A percentile compares a stretch with the other conserved stretches of the same genome.
These are phyloP conservation scores for Capillidium rhysosporum DNA, from an alignment of 371 early-diverging fungal genomes.

Conservation along the genomic window DNA sequence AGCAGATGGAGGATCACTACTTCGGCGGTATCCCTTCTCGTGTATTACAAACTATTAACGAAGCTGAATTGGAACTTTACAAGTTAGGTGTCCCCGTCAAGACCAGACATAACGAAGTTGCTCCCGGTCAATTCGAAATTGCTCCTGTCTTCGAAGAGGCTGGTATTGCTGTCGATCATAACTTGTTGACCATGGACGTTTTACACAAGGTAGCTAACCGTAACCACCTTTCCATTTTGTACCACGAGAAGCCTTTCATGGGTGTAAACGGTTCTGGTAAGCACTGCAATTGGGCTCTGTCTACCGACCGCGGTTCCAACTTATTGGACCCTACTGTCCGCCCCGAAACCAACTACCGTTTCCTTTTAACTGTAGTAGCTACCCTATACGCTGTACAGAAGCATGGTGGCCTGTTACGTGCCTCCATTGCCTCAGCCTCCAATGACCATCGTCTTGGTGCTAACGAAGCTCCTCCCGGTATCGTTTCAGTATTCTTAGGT, in stretches of 20 bases:
- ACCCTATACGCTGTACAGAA: slow-evolving; percentile 74
- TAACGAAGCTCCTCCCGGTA: slow-evolving; percentile 94
- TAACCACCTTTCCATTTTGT: slow-evolving; percentile 87
- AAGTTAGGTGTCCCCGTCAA: slow-evolving; percentile 93
- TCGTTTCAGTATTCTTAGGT: slow-evolving; percentile 91
- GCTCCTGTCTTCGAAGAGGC: slow-evolving; percentile 96
- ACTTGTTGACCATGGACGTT: slow-evolving; percentile 91
- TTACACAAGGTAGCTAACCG: slow-evolving; percentile 91
- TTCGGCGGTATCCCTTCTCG: slow-evolving; percentile 92
- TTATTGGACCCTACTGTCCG: slow-evolving; percentile 79
- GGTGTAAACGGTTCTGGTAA: slow-evolving; percentile 97
- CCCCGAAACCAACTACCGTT: slow-evolving; percentile 91
- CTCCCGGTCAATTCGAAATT: slow-evolving; percentile 93
- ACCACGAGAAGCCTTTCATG: slow-evolving; percentile 98
- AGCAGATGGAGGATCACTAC: slow-evolving; percentile 97
- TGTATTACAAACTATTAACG: slow-evolving; percentile 77
- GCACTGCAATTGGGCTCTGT: slow-evolving; percentile 98
- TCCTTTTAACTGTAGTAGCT: slow-evolving; percentile 83
- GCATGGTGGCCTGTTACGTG: slow-evolving; percentile 74
- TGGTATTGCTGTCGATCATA: slow-evolving; percentile 94
- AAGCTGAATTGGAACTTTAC: slow-evolving; percentile 81
- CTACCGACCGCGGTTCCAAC: slow-evolving; percentile 90
- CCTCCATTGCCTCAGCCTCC: slow-evolving; percentile 74
- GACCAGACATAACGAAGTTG: slow-evolving; percentile 98
- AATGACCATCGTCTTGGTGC: slow-evolving; percentile 97